Conservation (phyloP, 116 monocot genomes). For the Zostera marina region DNA sequence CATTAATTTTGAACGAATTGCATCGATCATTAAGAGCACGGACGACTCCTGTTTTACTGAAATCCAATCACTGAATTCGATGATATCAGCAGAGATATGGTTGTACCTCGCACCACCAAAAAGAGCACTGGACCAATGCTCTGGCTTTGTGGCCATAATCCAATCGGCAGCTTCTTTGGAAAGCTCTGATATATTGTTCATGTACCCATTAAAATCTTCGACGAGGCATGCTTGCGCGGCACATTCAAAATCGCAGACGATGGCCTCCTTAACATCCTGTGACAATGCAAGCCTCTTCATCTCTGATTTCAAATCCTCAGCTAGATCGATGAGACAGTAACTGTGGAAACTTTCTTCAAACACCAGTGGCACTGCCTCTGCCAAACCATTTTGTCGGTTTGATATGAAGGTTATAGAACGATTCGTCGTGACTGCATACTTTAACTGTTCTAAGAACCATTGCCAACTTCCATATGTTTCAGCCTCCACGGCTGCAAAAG, state of each 20-base stretch:
- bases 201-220: slow-evolving; percentile 21
- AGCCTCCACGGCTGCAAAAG: slow-evolving; percentile 30
- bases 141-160: slow-evolving; percentile 19
- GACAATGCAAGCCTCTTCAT: slow-evolving; percentile 17
- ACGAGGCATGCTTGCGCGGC: slow-evolving; percentile 14
- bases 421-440: slow-evolving; percentile 11
- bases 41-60: slow-evolving; percentile 21
- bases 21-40: slow-evolving; percentile 25
- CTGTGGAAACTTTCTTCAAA: slow-evolving; percentile 27
- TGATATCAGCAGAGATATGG: slow-evolving; percentile 16
- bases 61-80: slow-evolving; percentile 26
- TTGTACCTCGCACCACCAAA: slow-evolving; percentile 24
- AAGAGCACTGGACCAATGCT: slow-evolving; percentile 25
- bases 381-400: slow-evolving; percentile 17
- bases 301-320: slow-evolving; percentile 26
- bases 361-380: slow-evolving; percentile 15
- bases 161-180: slow-evolving; percentile 25
- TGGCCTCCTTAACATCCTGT: slow-evolving; percentile 11
- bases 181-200: slow-evolving; percentile 16
- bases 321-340: slow-evolving; percentile 18
- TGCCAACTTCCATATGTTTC: slow-evolving; percentile 28
- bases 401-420: slow-evolving; percentile 24
- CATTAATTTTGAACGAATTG: slow-evolving; percentile 19
- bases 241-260: slow-evolving; percentile 19
- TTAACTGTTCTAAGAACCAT: slow-evolving; percentile 33